Conservation (phyloP, 371 early-diverging fungal species). For the Mortierella sp. region DNA sequence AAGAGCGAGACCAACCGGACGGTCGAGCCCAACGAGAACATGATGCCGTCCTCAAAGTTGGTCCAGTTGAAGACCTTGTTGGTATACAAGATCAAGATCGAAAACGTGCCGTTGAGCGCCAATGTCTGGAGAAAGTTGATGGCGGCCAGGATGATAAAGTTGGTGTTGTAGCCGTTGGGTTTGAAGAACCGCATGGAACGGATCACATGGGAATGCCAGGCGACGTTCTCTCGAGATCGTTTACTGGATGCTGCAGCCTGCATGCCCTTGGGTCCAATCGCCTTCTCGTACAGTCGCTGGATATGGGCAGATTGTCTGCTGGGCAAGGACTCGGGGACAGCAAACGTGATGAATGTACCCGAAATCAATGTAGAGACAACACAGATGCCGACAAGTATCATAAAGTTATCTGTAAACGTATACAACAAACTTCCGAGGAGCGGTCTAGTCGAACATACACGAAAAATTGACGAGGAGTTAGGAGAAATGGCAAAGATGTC, state of each 20-base stretch:
- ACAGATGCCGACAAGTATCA: conserved; percentile 57
- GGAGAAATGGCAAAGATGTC: background rate
- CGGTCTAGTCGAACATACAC: conserved; percentile 13
- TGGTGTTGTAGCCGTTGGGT: conserved; percentile 35
- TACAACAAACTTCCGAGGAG: conserved; percentile 21
- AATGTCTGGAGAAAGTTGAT: conserved; percentile 39
- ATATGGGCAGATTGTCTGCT: conserved; percentile 31
- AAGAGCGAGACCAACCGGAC: conserved; percentile 37
- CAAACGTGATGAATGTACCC: conserved; percentile 25
- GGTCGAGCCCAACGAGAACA: conserved; percentile 19
- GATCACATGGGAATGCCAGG: conserved; percentile 37
- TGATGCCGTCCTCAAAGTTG: conserved; percentile 37
- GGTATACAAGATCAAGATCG: conserved; percentile 44
- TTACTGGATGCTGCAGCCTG: background rate
- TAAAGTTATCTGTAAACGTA: conserved; percentile 16
- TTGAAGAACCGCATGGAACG: conserved; percentile 34
- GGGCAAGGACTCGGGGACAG: conserved; percentile 66
- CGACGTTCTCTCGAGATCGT: background rate
- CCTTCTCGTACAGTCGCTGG: conserved; percentile 30
- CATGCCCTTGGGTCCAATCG: background rate
- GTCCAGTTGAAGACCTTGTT: conserved; percentile 42
- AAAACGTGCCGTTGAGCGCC: conserved; percentile 40
- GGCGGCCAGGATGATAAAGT: conserved; percentile 38
- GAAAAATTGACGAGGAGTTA: background rate
- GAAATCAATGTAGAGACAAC: conserved; percentile 26